phyloP scores from a whole-genome alignment of 805 yeast species.

The Metschnikowia amazonensis region DNA sequence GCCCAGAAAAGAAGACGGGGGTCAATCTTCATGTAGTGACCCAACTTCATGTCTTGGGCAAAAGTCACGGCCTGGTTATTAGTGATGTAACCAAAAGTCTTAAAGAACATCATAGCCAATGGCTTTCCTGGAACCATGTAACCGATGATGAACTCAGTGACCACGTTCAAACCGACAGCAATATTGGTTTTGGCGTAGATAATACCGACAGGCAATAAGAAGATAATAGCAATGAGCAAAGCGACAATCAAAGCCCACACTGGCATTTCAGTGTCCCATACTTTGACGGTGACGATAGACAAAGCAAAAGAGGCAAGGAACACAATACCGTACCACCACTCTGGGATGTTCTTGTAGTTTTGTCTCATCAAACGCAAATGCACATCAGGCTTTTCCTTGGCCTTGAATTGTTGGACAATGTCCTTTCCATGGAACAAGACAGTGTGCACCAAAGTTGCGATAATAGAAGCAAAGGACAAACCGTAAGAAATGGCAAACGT shows the following conservation, averaged over 20 bases:
- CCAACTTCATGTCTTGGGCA: conserved; percentile 47
- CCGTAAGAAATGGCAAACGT: conserved; percentile 61
- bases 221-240: conserved; percentile 34
- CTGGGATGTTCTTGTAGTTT: conserved; percentile 39
- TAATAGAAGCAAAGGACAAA: conserved; percentile 53
- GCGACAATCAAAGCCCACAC: conserved; percentile 40
- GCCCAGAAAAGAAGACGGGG: conserved; percentile 40
- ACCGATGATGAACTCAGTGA: conserved; percentile 41
- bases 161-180: conserved; percentile 40
- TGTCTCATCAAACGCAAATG: conserved; percentile 53
- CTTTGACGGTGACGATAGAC: conserved; percentile 36
- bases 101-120: conserved; percentile 45
- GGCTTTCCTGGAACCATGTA: conserved; percentile 48
- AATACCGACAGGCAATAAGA: conserved; percentile 40
- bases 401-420: conserved; percentile 32
- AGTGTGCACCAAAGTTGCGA: conserved; percentile 58
- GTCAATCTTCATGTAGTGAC: conserved; percentile 42
- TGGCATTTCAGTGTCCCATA: conserved; percentile 42
- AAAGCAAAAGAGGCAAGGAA: conserved; percentile 32
- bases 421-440: conserved; percentile 54
- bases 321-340: conserved; percentile 40
- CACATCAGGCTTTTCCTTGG: conserved; percentile 35
- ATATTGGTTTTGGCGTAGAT: conserved; percentile 35
- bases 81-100: conserved; percentile 47
- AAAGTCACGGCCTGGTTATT: conserved; percentile 46